Evolutionary conservation across 805 yeast species (phyloP).

Genomic region (Isabelozyma pseudorhagii): DNA sequence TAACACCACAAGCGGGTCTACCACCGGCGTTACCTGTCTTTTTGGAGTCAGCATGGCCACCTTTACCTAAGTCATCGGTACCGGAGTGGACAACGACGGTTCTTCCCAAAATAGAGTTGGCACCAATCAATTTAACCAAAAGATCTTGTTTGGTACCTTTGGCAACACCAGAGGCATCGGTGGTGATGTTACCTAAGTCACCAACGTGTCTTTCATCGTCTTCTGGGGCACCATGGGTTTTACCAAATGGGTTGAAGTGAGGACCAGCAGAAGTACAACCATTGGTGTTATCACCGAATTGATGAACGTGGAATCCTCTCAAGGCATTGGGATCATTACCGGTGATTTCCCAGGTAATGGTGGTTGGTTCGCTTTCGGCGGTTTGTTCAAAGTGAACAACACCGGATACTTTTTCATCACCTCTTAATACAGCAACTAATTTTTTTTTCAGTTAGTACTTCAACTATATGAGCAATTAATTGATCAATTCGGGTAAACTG

Average conservation of each 20-base stretch:
- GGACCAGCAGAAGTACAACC: slow-evolving; percentile 99
- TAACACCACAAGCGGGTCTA: slow-evolving; percentile 98
- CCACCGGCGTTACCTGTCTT: slow-evolving; percentile 98
- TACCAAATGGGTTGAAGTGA: slow-evolving; percentile 87
- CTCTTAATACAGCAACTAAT: slow-evolving; percentile 90
- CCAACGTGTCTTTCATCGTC: slow-evolving; percentile 86
- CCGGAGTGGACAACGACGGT: slow-evolving; percentile 94
- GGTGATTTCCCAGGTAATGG: slow-evolving; percentile 79
- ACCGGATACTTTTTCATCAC: slow-evolving; percentile 89
- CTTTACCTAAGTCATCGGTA: slow-evolving; percentile 90
- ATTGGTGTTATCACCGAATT: slow-evolving; percentile 98
- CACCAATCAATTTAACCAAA: slow-evolving; percentile 79
- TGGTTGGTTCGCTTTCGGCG: slow-evolving; percentile 77
- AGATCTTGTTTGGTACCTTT: slow-evolving; percentile 82
- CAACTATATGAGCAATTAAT: background rate
- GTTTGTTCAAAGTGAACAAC: slow-evolving; percentile 83
- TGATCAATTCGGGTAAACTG: background rate
- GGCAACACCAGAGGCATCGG: slow-evolving; percentile 87
- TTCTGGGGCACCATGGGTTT: slow-evolving; percentile 90
- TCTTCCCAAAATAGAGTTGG: slow-evolving; percentile 88
- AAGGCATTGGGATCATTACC: slow-evolving; percentile 87
- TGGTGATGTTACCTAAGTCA: slow-evolving; percentile 91
- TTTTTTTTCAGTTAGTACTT: background rate
- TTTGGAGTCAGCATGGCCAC: slow-evolving; percentile 86
- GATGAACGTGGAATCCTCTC: slow-evolving; percentile 98